phyloP scores from a whole-genome alignment of 2,329 filamentous ascomycete genomes.

The Cladosporium sp. region DNA sequence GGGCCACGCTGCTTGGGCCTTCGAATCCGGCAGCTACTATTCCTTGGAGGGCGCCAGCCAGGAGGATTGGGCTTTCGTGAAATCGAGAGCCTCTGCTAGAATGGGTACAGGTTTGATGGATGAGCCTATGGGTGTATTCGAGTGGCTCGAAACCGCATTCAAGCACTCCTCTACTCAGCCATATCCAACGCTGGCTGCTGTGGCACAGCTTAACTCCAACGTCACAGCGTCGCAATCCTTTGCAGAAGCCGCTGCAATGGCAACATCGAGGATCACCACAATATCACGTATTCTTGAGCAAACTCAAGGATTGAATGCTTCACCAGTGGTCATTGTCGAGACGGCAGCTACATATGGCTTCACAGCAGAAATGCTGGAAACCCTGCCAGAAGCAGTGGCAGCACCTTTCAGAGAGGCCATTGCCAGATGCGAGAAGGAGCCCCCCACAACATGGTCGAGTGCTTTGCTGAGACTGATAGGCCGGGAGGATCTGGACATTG shows the following conservation, averaged over 20 bases:
- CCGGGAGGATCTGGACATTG: constrained; percentile 68
- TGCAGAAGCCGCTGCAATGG: constrained; percentile 5
- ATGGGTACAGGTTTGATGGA: constrained; percentile 26
- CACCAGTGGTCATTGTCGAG: constrained; percentile 42
- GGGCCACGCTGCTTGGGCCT: constrained; percentile 66
- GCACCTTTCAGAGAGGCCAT: constrained; percentile 81
- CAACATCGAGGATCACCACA: constrained; percentile 29
- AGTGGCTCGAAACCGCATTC: constrained; percentile 36
- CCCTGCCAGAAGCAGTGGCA: constrained; percentile 80
- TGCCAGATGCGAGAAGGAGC: constrained; percentile 77
- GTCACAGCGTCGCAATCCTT: constrained; percentile 17
- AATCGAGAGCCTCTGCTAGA: constrained; percentile 24
- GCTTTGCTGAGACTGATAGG: constrained; percentile 73
- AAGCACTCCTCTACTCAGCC: constrained; percentile 21
- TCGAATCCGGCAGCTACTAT: constrained; percentile 55
- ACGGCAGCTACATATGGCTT: constrained; percentile 71
- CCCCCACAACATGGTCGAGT: constrained; percentile 73
- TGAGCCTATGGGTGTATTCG: constrained; percentile 31
- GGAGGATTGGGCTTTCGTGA: constrained; percentile 44
- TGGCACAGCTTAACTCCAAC: constrained; percentile 27
- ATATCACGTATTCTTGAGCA: constrained; percentile 29
- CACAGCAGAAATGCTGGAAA: constrained; percentile 68
- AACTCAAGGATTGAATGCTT: constrained; percentile 26
- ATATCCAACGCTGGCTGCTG: constrained; percentile 28
- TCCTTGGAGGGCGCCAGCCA: constrained; percentile 60